phyloP scores from a whole-genome alignment of 768 basidiomycete genomes.

The Leucosporidium yakuticum region DNA sequence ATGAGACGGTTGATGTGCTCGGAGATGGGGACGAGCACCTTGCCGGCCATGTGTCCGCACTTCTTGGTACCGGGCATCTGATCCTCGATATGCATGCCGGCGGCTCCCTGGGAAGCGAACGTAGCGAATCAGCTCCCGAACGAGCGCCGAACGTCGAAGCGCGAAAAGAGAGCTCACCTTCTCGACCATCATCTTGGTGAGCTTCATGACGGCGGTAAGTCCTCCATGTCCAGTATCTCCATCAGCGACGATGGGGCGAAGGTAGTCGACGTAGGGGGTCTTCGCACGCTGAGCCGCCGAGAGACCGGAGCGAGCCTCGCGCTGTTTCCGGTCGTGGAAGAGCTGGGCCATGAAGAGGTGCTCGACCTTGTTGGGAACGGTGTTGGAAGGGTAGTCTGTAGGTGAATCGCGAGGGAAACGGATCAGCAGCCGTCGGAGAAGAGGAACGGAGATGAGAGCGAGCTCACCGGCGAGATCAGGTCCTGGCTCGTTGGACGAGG shows the following conservation, averaged over 20 bases:
- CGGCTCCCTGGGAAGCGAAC: constrained; percentile 56
- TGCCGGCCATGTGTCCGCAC: constrained; percentile 77
- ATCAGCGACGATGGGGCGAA: constrained; percentile 89
- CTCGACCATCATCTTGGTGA: constrained; percentile 98
- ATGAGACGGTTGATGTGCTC: constrained; percentile 98
- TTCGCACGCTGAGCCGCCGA: constrained; percentile 63
- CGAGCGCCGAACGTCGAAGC: too few species aligned
- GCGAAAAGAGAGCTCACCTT: constrained; percentile 48
- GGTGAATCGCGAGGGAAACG: background rate
- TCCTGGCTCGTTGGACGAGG: constrained; percentile 89
- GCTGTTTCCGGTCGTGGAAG: constrained; percentile 98
- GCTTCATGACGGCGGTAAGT: constrained; percentile 96
- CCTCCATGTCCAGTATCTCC: constrained; percentile 98
- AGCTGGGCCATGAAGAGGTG: constrained; percentile 97
- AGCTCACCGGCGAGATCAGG: constrained; percentile 87
- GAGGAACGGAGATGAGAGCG: background rate
- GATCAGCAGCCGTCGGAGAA: background rate
- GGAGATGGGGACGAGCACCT: constrained; percentile 91
- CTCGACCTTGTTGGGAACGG: constrained; percentile 93
- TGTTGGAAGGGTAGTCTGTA: constrained; percentile 96
- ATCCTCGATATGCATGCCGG: constrained; percentile 96
- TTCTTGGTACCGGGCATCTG: constrained; percentile 98
- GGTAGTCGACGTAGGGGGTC: constrained; percentile 54
- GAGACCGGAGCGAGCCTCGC: constrained; percentile 66
- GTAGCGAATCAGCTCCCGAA: too few species aligned